A percentile compares a stretch with the other conserved stretches of the same genome.
Conservation (phyloP, 2,329 filamentous ascomycete genomes). For the Chrysosporium keratinophilum region DNA sequence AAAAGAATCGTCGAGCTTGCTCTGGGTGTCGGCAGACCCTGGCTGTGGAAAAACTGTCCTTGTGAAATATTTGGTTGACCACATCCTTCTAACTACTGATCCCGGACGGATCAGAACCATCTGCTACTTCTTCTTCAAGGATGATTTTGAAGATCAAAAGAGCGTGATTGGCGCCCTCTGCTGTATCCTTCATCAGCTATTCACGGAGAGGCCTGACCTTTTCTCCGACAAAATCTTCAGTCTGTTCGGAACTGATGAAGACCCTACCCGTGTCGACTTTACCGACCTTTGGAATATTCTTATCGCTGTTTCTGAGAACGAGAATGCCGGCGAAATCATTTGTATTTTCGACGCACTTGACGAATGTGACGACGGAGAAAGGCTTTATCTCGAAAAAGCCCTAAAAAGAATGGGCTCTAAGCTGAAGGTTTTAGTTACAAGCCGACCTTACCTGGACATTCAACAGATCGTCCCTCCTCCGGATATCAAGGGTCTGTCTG, state of each 20-base stretch:
- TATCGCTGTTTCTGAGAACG: conserved; percentile 12
- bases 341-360: conserved; percentile 37
- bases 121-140: conserved; percentile 41
- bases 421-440: conserved; percentile 31
- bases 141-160: conserved; percentile 31
- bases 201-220: conserved; percentile 19
- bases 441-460: conserved; percentile 20
- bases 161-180: conserved; percentile 24
- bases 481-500: conserved; percentile 15
- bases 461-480: no score
- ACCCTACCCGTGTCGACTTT: conserved; percentile 15
- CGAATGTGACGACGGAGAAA: conserved; percentile 26
- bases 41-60: conserved; percentile 40
- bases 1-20: conserved; percentile 18
- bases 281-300: conserved; percentile 29
- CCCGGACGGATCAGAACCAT: conserved; percentile 20
- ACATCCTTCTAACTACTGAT: conserved; percentile 15
- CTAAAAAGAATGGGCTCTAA: conserved; percentile 1
- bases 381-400: conserved; percentile 18
- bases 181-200: conserved; percentile 33
- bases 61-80: conserved; percentile 29
- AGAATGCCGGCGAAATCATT: conserved; percentile 21
- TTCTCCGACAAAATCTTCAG: conserved; percentile 16
- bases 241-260: conserved; percentile 17
- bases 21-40: conserved; percentile 37